Conservation (phyloP, 2,329 filamentous ascomycete species). For the Fusarium phyllophilum region DNA sequence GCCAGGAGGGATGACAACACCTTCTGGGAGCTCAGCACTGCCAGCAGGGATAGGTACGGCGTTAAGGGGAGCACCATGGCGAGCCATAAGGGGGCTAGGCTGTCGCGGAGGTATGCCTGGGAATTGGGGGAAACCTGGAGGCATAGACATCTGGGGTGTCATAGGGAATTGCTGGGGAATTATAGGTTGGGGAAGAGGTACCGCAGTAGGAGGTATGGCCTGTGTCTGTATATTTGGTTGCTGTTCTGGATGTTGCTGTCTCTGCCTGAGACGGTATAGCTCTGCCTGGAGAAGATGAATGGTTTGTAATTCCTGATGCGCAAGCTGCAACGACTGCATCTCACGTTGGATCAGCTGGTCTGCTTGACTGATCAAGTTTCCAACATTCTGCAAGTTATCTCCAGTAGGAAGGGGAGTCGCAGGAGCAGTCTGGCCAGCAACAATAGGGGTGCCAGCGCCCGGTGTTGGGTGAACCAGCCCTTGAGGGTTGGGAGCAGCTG, state of each 20-base stretch:
- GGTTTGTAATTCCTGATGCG: conserved; percentile 74
- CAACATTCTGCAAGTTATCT: conserved; percentile 58
- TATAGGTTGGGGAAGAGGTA: conserved; percentile 17
- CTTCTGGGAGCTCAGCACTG: conserved; percentile 69
- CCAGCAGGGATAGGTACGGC: conserved; percentile 66
- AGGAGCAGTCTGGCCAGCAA: conserved; percentile 26
- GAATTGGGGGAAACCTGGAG: conserved; percentile 34
- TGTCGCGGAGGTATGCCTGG: conserved; percentile 49
- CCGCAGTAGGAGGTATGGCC: conserved; percentile 13
- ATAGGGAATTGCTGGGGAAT: conserved; percentile 29
- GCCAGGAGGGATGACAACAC: conserved; percentile 70
- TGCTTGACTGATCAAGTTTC: conserved; percentile 70
- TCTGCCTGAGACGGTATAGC: conserved; percentile 70
- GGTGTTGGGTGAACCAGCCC: conserved; percentile 32
- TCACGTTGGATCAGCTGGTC: conserved; percentile 77
- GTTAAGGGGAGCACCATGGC: conserved; percentile 59
- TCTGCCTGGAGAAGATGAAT: conserved; percentile 75
- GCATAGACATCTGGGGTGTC: conserved; percentile 29
- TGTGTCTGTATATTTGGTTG: conserved; percentile 34
- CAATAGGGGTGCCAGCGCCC: conserved; percentile 26
- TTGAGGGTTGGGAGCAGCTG: conserved; percentile 41
- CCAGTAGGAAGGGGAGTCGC: conserved; percentile 37
- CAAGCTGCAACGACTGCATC: conserved; percentile 68
- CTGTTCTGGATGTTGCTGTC: conserved; percentile 51
- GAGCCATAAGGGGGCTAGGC: conserved; percentile 55